phyloP scores from a whole-genome alignment of 345 rosid species.

The Acer yangbiense region DNA sequence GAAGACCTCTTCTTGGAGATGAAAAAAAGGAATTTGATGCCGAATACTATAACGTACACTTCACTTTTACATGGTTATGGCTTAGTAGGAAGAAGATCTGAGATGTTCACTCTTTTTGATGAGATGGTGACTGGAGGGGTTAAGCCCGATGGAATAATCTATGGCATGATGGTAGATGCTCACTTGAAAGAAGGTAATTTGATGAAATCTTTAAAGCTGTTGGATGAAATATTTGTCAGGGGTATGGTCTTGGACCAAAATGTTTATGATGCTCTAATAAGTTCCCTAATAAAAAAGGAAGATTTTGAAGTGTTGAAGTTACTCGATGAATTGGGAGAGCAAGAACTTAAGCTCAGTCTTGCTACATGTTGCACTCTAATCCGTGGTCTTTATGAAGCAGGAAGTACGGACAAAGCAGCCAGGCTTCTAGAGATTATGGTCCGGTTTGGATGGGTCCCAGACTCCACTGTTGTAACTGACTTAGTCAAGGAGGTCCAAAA shows the following conservation, averaged over 20 bases:
- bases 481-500: constrained; percentile 21
- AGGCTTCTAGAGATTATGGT: constrained; percentile 52
- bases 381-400: constrained; percentile 45
- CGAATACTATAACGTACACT: constrained; percentile 58
- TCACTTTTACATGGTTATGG: constrained; percentile 61
- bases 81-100: constrained; percentile 41
- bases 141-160: constrained; percentile 65
- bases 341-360: constrained; percentile 46
- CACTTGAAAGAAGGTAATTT: constrained; percentile 54
- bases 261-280: constrained; percentile 29
- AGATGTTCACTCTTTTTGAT: constrained; percentile 56
- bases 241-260: constrained; percentile 37
- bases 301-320: constrained; percentile 25
- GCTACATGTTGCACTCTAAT: constrained; percentile 51
- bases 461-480: constrained; percentile 39
- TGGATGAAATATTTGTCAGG: constrained; percentile 53
- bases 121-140: constrained; percentile 59
- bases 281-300: constrained; percentile 29
- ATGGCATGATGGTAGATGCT: constrained; percentile 51
- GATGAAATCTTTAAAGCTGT: constrained; percentile 43
- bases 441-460: constrained; percentile 51
- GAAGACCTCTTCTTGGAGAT: constrained; percentile 54
- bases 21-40: constrained; percentile 52
- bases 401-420: constrained; percentile 49
- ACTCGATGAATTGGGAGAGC: constrained; percentile 41